Evolutionary conservation across 1,139 yeast genomes (phyloP).

Genomic region (Pichia terricola): DNA sequence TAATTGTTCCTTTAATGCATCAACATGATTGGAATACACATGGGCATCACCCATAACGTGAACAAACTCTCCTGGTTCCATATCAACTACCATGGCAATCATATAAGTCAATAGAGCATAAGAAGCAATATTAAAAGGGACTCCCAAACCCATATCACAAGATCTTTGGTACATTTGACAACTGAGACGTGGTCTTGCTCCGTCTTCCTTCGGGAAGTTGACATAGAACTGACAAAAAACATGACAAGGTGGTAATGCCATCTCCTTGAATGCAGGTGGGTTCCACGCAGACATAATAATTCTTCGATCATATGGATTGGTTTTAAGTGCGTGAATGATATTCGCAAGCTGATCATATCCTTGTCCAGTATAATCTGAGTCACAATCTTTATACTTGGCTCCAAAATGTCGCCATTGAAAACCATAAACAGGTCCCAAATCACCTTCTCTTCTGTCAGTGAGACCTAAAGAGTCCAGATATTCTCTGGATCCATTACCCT

Average conservation of each 20-base stretch:
- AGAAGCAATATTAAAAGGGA: constrained; percentile 95
- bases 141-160: constrained; percentile 99
- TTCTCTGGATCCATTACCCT: constrained; percentile 96
- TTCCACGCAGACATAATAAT: constrained; percentile 97
- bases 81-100: constrained; percentile 90
- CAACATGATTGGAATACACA: constrained; percentile 85
- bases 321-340: constrained; percentile 68
- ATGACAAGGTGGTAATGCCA: constrained; percentile 99
- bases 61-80: constrained; percentile 91
- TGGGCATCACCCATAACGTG: constrained; percentile 98
- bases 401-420: constrained; percentile 99
- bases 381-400: constrained; percentile 79
- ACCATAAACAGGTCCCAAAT: constrained; percentile 96
- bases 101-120: constrained; percentile 85
- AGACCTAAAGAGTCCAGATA: constrained; percentile 79
- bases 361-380: constrained; percentile 74
- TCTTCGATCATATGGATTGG: constrained; percentile 88
- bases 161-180: constrained; percentile 92
- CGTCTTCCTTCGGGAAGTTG: constrained; percentile 47
- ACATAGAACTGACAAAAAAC: constrained; percentile 94
- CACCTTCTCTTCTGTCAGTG: constrained; percentile 77
- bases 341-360: constrained; percentile 87
- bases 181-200: constrained; percentile 56
- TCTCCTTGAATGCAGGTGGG: constrained; percentile 82
- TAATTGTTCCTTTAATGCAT: constrained; percentile 75